These are phyloP conservation scores for Trichoderma simmonsii DNA, from an alignment of 2,329 filamentous ascomycete genomes.

Conservation along the genomic window DNA sequence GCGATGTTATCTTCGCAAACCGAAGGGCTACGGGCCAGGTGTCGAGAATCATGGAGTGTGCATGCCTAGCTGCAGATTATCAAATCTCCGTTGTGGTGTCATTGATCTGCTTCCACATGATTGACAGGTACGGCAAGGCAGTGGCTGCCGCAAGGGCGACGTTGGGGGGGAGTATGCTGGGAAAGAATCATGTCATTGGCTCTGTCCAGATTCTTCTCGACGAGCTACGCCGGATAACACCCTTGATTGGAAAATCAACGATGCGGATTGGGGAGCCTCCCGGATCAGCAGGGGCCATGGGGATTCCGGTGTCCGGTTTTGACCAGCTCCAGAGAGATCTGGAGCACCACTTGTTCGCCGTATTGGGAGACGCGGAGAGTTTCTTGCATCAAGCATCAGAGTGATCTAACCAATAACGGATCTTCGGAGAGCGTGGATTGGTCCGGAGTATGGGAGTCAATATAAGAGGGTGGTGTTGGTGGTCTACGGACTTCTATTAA, in stretches of 20 bases:
- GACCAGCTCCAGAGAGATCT: background rate
- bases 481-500: background rate
- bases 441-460: background rate
- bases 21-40: background rate
- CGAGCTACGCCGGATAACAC: background rate
- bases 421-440: background rate
- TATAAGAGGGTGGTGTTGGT: background rate
- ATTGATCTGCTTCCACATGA: background rate
- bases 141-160: background rate
- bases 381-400: background rate
- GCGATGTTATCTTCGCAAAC: background rate
- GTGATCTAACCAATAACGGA: background rate
- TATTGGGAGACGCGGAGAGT: background rate
- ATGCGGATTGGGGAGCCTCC: background rate
- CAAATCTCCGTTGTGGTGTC: background rate
- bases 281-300: background rate
- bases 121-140: background rate
- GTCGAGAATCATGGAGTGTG: background rate
- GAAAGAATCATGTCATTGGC: background rate
- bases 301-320: background rate
- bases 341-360: background rate
- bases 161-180: background rate
- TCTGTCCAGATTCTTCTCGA: background rate
- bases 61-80: background rate
- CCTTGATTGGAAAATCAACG: background rate